Evolutionary conservation across 1,139 yeast species (phyloP), one percentile per base, ranked within the genome.

Genomic region (Debaryomyces fabryi): DNA sequence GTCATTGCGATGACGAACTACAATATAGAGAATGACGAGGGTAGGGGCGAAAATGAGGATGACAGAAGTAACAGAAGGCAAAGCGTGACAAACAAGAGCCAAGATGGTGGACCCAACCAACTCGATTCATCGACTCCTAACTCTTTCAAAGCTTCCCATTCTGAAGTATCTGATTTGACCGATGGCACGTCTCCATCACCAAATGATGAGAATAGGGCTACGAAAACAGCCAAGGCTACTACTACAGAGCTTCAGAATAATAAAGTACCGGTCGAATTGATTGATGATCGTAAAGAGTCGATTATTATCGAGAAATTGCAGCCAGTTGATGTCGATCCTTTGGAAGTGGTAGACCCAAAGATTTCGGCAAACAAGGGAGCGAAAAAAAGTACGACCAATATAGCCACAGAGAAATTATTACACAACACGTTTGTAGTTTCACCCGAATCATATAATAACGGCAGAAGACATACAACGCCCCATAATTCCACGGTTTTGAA

Each of bases 131-230:
- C 74, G 3, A 66, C 71, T 6, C 74, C 74, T 7, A 65, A 65
- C 3, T 68, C 72, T 12, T 67, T 66, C 47, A 70, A 68, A 46
- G 61, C 55, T 16, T 57, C 65, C 2, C 56, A 58, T 12, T 62
- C 66, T 6, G 68, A 60, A 44, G 55, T 59, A 1, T 59, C 65
- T 4, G 63, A 58, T 32, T 50, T 58, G 21, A 63, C 74, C 34
- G 67, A 67, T 48, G 75, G 70, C 37, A 72, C 76, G 3, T 58
- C 67, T 1, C 74, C 75, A 3, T 64, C 72, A 18, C 68, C 74
- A 7, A 52, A 66, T 13, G 67, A 63, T 23, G 62, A 57, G 10
- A 46, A 47, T 37, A 44, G 43, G 34, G 44, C 18, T 5, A 5
- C 13, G n/a, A 40, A 32, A 37, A 23, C 25, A 24, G 20, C 12